These are phyloP conservation scores for Fusarium keratoplasticum DNA, from an alignment of 2,329 filamentous ascomycete genomes.

Conservation along the genomic window DNA sequence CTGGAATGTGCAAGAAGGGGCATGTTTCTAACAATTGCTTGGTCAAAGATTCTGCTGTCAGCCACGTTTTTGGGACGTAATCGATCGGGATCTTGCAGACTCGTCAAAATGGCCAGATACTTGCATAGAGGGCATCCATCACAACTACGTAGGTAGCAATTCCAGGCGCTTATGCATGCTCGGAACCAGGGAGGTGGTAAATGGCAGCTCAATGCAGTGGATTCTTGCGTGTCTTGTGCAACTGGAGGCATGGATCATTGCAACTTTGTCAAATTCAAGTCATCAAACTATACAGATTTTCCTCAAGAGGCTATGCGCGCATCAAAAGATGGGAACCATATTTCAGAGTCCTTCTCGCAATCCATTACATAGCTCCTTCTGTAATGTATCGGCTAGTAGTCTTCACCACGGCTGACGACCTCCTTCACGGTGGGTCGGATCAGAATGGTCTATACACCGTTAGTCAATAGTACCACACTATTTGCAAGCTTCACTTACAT, in stretches of 20 bases:
- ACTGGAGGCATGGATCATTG: background rate
- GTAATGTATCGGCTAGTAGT: constrained; percentile 68
- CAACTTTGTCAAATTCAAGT: background rate
- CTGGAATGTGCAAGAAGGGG: constrained; percentile 33
- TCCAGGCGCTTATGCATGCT: constrained; percentile 3
- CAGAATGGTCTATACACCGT: constrained; percentile 72
- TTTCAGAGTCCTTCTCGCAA: constrained; percentile 45
- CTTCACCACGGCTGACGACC: constrained; percentile 86
- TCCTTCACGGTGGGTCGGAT: constrained; percentile 86
- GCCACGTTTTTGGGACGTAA: constrained; percentile 11
- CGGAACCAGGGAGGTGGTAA: background rate
- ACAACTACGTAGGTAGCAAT: constrained; percentile 18
- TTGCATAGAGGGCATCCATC: constrained; percentile 20
- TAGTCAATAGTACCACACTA: constrained; percentile 8
- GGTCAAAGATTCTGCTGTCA: background rate
- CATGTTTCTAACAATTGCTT: background rate
- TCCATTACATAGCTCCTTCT: constrained; percentile 8
- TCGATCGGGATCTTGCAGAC: constrained; percentile 38
- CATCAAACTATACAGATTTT: constrained; percentile 5
- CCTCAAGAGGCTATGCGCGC: constrained; percentile 14
- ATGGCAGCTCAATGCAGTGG: background rate
- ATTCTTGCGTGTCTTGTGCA: background rate
- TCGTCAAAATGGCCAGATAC: constrained; percentile 14
- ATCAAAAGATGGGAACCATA: constrained; percentile 41
- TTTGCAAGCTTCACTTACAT: constrained; percentile 70